Percentiles rank a stretch among this genome's conserved stretches.
These are phyloP conservation scores for Psilocybe cyanescens DNA, from an alignment of 768 basidiomycete species.

Conservation along the genomic window DNA sequence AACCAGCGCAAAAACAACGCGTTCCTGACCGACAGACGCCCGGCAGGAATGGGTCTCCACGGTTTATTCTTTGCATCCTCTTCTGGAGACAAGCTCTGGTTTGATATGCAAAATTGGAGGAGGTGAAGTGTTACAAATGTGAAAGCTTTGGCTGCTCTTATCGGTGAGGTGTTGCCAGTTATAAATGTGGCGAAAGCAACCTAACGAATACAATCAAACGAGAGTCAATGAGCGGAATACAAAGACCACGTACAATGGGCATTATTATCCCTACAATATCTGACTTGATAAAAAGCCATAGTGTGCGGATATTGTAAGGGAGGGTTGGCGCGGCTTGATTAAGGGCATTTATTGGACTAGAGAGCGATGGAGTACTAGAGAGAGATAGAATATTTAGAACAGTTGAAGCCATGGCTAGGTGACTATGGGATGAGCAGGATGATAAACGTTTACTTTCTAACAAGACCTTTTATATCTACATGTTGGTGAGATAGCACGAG, in stretches of 20 bases:
- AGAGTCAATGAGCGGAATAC: no score
- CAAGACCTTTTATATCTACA: no score
- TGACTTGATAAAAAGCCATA: slow-evolving; percentile 1
- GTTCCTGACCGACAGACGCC: slow-evolving; percentile 4
- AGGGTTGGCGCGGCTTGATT: not conserved
- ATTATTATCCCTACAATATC: slow-evolving; percentile 2
- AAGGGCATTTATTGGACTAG: not conserved
- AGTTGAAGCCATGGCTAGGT: not conserved
- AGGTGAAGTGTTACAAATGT: not conserved
- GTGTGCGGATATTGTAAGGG: not conserved
- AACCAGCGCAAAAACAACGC: not conserved
- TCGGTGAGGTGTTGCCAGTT: not conserved
- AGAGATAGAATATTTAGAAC: not conserved
- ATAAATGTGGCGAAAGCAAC: slow-evolving; percentile 4
- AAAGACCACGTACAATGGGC: not conserved
- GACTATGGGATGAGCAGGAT: no score
- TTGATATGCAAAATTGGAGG: slow-evolving; percentile 10
- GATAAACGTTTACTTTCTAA: no score
- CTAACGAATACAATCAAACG: not conserved
- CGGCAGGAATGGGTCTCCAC: slow-evolving; percentile 11
- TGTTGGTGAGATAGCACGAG: no score
- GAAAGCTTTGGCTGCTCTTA: not conserved
- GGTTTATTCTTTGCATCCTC: slow-evolving; percentile 10
- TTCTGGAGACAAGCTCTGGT: slow-evolving; percentile 6
- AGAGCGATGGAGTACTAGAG: not conserved